Evolutionary conservation across 2,329 filamentous ascomycete genomes (phyloP).

Genomic region (Alternaria conjuncta): DNA sequence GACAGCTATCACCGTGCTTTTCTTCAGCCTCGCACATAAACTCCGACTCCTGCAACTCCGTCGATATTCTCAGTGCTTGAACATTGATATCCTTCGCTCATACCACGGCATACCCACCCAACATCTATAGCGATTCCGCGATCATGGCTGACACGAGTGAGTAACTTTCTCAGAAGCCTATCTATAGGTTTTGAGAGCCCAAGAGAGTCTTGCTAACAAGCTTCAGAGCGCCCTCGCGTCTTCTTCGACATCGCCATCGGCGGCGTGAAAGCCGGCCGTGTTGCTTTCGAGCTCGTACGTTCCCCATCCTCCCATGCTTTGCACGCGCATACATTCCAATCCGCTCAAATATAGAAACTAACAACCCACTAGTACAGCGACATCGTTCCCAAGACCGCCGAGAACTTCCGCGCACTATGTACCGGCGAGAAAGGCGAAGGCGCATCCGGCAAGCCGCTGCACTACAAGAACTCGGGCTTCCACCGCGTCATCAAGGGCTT

Average conservation of each 20-base stretch:
- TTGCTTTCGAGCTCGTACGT: conserved; percentile 83
- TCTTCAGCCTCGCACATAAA: conserved; percentile 26
- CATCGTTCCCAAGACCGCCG: conserved; percentile 89
- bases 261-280: conserved; percentile 72
- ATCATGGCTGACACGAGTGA: conserved; percentile 38
- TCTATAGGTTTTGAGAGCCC: not conserved
- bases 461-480: conserved; percentile 91
- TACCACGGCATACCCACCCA: not conserved
- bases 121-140: conserved; percentile 9
- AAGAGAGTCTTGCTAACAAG: conserved; percentile 9
- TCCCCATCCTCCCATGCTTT: not conserved
- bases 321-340: not conserved
- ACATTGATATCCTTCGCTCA: not conserved
- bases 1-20: conserved; percentile 29
- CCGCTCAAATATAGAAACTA: not conserved
- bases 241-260: conserved; percentile 94
- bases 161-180: conserved; percentile 2
- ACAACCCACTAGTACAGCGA: conserved; percentile 41
- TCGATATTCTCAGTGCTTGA: not conserved
- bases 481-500: conserved; percentile 98
- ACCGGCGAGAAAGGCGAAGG: conserved; percentile 92
- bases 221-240: conserved; percentile 72
- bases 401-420: conserved; percentile 94
- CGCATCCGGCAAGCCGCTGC: conserved; percentile 81
- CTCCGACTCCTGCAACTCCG: not conserved